A percentile compares a stretch with the other conserved stretches of the same genome.
Conservation (phyloP, 2,329 filamentous ascomycete species). For the Verticillium tricorpus region DNA sequence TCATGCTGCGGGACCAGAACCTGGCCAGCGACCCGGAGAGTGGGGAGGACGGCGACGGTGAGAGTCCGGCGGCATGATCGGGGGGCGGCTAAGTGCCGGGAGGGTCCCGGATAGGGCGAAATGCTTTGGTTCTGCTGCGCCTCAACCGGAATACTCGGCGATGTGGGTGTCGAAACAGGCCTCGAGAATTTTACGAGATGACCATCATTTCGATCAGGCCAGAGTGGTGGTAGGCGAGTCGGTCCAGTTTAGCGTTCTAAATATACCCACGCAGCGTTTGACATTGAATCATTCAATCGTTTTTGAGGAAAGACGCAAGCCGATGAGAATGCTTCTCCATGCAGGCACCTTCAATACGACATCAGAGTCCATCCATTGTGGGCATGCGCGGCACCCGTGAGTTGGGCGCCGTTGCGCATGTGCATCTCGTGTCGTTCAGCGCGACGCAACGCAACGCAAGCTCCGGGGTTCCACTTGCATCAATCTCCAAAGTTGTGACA, state of each 20-base stretch:
- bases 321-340: neutral
- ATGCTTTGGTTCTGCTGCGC: neutral
- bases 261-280: neutral
- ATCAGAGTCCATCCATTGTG: neutral
- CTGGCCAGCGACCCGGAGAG: conserved; percentile 37
- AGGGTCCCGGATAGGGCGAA: neutral
- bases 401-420: neutral
- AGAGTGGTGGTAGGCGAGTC: neutral
- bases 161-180: neutral
- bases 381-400: neutral
- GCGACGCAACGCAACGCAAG: neutral
- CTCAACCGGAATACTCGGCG: neutral
- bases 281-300: neutral
- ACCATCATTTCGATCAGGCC: neutral
- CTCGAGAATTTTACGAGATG: neutral
- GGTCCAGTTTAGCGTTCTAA: neutral
- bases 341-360: too few species aligned
- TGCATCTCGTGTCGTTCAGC: neutral
- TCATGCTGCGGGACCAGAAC: conserved; percentile 40
- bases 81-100: neutral
- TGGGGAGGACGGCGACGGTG: neutral
- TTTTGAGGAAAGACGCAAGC: neutral
- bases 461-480: neutral
- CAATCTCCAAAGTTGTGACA: neutral
- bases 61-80: conserved; percentile 2